Conservation (phyloP, 768 basidiomycete genomes). For the Agrocybe pediades region DNA sequence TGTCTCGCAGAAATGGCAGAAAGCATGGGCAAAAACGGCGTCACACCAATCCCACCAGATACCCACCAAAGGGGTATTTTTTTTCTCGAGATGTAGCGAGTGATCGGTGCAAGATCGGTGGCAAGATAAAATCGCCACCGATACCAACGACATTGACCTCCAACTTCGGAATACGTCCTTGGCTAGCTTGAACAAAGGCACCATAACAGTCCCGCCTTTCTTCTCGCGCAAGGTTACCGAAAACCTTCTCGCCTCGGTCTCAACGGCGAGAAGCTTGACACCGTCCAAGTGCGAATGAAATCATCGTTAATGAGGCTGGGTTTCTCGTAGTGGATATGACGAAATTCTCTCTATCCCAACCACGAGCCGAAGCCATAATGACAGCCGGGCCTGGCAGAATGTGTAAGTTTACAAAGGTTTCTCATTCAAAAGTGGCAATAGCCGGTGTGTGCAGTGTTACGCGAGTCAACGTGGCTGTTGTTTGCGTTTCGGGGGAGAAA, state of each 20-base stretch:
- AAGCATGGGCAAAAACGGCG: conserved; percentile 63
- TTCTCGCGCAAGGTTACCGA: conserved; percentile 58
- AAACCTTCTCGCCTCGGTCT: conserved; percentile 15
- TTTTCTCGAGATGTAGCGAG: conserved; percentile 15
- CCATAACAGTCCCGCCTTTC: conserved; percentile 54
- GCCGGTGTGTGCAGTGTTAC: conserved; percentile 44
- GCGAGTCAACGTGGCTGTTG: conserved; percentile 34
- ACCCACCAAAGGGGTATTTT: conserved; percentile 46
- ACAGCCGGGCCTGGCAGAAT: conserved; percentile 52
- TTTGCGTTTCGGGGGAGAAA: conserved; percentile 27
- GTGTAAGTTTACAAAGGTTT: conserved; percentile 29
- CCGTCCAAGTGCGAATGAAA: conserved; percentile 65
- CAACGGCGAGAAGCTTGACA: conserved; percentile 34
- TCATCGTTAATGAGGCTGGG: conserved; percentile 57
- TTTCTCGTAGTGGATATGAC: conserved; percentile 49
- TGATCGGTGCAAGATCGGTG: background rate
- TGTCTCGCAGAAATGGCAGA: conserved; percentile 16
- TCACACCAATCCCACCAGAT: conserved; percentile 66
- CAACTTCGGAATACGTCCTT: conserved; percentile 41
- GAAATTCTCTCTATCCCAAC: conserved; percentile 45
- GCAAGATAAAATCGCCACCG: conserved; percentile 50
- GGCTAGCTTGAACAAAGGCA: conserved; percentile 52
- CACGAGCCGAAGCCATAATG: conserved; percentile 54
- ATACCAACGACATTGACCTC: conserved; percentile 50
- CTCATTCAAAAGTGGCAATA: conserved; percentile 59